These are phyloP conservation scores for Mallotus nudiflorus DNA, from an alignment of 345 rosid species.

Conservation along the genomic window DNA sequence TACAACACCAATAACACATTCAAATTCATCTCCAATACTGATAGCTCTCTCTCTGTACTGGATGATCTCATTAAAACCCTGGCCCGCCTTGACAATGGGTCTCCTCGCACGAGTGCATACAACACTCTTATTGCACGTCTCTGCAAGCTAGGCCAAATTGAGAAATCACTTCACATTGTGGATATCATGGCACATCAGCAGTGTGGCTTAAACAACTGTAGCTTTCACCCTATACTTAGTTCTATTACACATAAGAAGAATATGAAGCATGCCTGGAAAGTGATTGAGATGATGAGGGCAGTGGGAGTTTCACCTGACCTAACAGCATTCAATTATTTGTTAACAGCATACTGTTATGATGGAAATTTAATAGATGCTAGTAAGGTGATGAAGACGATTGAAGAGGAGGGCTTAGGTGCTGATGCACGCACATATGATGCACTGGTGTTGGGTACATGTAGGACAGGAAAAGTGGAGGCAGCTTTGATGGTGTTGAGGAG, in stretches of 20 bases:
- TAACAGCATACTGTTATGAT: constrained; percentile 43
- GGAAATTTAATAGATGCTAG: constrained; percentile 46
- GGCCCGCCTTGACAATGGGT: constrained; percentile 49
- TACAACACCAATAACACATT: constrained; percentile 66
- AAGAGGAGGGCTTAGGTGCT: constrained; percentile 40
- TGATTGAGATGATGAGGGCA: constrained; percentile 42
- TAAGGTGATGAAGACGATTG: constrained; percentile 50
- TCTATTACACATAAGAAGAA: constrained; percentile 38
- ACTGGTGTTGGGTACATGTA: constrained; percentile 68
- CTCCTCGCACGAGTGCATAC: constrained; percentile 50
- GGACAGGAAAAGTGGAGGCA: constrained; percentile 52
- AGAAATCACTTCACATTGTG: constrained; percentile 44
- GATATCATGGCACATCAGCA: constrained; percentile 37
- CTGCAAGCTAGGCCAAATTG: constrained; percentile 46
- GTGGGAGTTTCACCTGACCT: constrained; percentile 40
- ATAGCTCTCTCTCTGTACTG: constrained; percentile 41
- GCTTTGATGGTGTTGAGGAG: constrained; percentile 58
- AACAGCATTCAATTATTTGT: constrained; percentile 53
- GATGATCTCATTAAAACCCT: constrained; percentile 45
- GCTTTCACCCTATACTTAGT: constrained; percentile 54
- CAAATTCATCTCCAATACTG: constrained; percentile 56
- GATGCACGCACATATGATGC: constrained; percentile 70
- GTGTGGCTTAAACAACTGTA: constrained; percentile 28
- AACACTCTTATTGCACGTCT: constrained; percentile 61
- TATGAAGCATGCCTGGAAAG: constrained; percentile 48